Evolutionary conservation across 345 rosid genomes (phyloP).

Genomic region (Raphanus sativus): DNA sequence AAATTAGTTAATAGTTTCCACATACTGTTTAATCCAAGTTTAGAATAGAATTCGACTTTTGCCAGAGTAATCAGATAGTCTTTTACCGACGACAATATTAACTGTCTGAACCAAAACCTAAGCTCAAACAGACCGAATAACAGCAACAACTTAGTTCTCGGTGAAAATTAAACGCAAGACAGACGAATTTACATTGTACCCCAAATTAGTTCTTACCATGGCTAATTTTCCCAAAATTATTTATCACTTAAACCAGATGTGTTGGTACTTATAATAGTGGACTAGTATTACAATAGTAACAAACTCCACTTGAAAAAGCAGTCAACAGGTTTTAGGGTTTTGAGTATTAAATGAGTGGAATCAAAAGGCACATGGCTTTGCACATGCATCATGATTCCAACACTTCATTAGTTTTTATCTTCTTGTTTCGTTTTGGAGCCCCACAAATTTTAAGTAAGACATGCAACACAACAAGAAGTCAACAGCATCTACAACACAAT

Average conservation of each 20-base stretch:
- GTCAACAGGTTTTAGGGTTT: slow-evolving; percentile 29
- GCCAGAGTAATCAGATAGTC: too few relatives aligned
- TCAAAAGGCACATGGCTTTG: slow-evolving; percentile 38
- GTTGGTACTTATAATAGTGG: not conserved
- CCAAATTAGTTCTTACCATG: too few relatives aligned
- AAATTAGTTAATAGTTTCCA: too few relatives aligned
- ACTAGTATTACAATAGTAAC: slow-evolving; percentile 1
- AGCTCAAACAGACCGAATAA: too few relatives aligned
- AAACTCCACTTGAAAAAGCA: slow-evolving; percentile 19
- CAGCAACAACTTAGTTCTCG: too few relatives aligned
- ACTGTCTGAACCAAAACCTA: too few relatives aligned
- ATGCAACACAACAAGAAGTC: slow-evolving; percentile 35
- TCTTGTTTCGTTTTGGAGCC: slow-evolving; percentile 23
- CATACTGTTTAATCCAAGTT: too few relatives aligned
- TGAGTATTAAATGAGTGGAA: slow-evolving; percentile 7
- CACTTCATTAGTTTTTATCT: not conserved
- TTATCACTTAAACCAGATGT: not conserved
- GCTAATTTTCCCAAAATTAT: not conserved
- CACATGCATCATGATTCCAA: slow-evolving; percentile 38
- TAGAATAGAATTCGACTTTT: too few relatives aligned
- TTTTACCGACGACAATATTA: too few relatives aligned
- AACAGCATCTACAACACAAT: slow-evolving; percentile 6
- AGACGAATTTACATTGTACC: too few relatives aligned
- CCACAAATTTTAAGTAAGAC: slow-evolving; percentile 30
- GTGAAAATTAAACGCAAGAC: too few relatives aligned